Percentiles rank a stretch among this genome's conserved stretches.
phyloP scores from a whole-genome alignment of 805 yeast species.

The Zygotorulaspora florentina region DNA sequence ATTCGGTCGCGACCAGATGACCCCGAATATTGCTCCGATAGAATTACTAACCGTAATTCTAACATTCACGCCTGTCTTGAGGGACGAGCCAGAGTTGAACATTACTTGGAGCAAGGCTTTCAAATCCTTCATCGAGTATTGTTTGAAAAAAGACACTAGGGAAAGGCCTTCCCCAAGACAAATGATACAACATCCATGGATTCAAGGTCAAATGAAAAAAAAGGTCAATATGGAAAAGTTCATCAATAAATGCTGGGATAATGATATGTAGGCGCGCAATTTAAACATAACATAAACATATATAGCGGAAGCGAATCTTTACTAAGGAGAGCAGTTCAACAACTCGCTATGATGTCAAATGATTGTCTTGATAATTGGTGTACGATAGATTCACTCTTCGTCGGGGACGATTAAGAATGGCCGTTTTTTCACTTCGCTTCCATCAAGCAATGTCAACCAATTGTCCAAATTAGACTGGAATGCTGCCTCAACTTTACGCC shows the following conservation, averaged over 20 bases:
- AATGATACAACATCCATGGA: conserved; percentile 93
- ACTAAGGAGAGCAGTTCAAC: no score
- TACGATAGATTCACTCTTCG: no score
- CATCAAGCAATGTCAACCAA: no score
- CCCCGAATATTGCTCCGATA: conserved; percentile 66
- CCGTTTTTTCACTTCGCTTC: no score
- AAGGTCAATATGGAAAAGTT: conserved; percentile 83
- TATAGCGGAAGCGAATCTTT: no score
- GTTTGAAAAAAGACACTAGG: conserved; percentile 72
- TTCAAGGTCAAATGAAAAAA: conserved; percentile 66
- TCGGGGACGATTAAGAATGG: no score
- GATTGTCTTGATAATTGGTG: no score
- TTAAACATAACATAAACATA: not conserved
- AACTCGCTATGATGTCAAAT: no score
- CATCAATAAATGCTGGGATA: conserved; percentile 67
- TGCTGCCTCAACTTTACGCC: not conserved
- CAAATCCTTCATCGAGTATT: conserved; percentile 73
- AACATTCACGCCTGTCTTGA: conserved; percentile 73
- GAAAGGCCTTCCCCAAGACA: conserved; percentile 91
- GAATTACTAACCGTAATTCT: conserved; percentile 79
- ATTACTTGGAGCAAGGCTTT: conserved; percentile 81
- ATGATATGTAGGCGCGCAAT: conserved; percentile 1
- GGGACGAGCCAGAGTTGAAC: conserved; percentile 70
- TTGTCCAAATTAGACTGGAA: no score
- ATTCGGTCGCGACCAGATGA: conserved; percentile 45